Evolutionary conservation across 1,284 basidiomycete species (phyloP).

Genomic region (Ganoderma sinense): DNA sequence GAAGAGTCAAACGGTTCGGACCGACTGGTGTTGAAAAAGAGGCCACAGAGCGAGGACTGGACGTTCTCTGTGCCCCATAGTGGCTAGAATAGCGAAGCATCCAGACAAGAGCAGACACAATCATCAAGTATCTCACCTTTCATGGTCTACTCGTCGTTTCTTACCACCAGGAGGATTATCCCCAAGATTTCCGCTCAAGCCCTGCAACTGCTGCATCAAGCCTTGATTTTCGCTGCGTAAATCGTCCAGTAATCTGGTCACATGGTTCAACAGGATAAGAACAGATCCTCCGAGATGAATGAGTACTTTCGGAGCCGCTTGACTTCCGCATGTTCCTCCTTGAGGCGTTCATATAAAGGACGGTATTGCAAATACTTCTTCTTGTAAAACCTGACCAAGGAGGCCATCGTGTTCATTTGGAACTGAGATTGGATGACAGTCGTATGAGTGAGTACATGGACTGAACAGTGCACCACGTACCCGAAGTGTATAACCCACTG

Average conservation of each 20-base stretch:
- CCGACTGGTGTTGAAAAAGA: constrained; percentile 57
- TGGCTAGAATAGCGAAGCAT: constrained; percentile 24
- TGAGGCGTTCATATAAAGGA: constrained; percentile 54
- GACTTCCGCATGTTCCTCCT: constrained; percentile 48
- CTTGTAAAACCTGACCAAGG: constrained; percentile 68
- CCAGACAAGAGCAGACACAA: neutral
- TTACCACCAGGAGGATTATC: constrained; percentile 57
- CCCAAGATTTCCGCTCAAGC: constrained; percentile 44
- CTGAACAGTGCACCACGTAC: constrained; percentile 44
- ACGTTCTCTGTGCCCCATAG: constrained; percentile 47
- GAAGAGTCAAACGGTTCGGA: constrained; percentile 66
- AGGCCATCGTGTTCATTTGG: constrained; percentile 77
- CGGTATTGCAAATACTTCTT: constrained; percentile 61
- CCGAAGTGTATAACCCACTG: constrained; percentile 69
- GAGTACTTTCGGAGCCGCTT: constrained; percentile 61
- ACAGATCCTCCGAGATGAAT: neutral
- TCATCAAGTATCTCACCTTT: constrained; percentile 46
- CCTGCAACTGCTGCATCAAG: constrained; percentile 47
- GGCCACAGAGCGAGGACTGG: constrained; percentile 61
- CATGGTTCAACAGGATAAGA: constrained; percentile 9
- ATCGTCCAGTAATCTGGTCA: constrained; percentile 45
- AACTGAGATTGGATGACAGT: constrained; percentile 54
- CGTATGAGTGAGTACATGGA: neutral
- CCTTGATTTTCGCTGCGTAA: constrained; percentile 59
- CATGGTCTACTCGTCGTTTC: constrained; percentile 57